Evolutionary conservation across 257 asterid genomes (phyloP), one percentile per base, ranked within the genome.

Genomic region (Nicotiana otophora): DNA sequence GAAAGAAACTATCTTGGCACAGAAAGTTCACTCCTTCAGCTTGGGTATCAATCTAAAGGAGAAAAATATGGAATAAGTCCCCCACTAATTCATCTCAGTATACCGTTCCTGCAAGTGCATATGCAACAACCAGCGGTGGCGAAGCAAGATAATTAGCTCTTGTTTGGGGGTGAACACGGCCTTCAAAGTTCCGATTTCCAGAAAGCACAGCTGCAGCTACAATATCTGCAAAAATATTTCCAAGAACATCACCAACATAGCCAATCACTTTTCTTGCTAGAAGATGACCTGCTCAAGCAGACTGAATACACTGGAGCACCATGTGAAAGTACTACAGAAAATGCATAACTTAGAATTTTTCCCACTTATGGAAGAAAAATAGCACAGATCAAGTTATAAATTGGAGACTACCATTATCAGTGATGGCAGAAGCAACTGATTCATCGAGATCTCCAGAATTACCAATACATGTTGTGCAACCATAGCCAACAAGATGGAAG

Each of bases 71-170:
- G 51, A 9, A 9, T 3, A 42, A 3, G n/a, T 20, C 20, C 78
- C 57, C 58, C 17, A 42, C 60, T 46, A 70, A 20, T 20, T 70
- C 58, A 15, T 20, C 19, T 34, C 26, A 70, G 78, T 90, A 82
- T 90, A 95, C 98, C 94, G 97, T 95, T 89, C 97, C 98, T 58
- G 98, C 97, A 84, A 95, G 97, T 68, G 98, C 98, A 87, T 93
- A 95, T 33, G 98, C 98, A 68, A 95, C 90, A 82, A 93, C 98
- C 80, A 95, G 70, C 1, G 98, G 98, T 26, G 98, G 98, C 26
- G 98, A 95, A 75, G 95, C 97, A 55, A 93, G 98, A 88, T 95
- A 93, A 82, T 95, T 95, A 14, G 98, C 98, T 87, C 98, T 91
- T 60, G 98, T 95, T 78, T 93, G 85, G 5, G 98, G 92, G 90